Percentiles rank a stretch among this genome's conserved stretches.
These are phyloP conservation scores for Diplocarpon rosae DNA, from an alignment of 2,329 filamentous ascomycete genomes.

Conservation along the genomic window DNA sequence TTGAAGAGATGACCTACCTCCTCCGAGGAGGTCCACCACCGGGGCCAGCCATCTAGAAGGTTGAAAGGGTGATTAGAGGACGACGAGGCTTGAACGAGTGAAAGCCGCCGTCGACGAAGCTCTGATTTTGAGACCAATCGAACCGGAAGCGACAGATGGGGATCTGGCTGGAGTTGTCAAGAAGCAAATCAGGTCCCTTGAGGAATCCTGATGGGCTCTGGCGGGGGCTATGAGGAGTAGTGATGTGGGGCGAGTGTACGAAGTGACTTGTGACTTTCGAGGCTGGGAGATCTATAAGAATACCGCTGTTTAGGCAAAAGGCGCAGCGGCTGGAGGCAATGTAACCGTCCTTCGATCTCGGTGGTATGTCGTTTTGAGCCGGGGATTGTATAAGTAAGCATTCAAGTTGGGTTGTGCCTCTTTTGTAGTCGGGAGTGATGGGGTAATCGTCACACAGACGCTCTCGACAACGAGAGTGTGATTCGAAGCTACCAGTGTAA, in stretches of 20 bases:
- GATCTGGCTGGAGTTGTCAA: too few relatives aligned
- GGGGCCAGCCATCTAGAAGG: conserved; percentile 69
- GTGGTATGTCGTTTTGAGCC: conserved; percentile 5
- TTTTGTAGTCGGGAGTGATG: too few relatives aligned
- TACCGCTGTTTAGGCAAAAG: conserved; percentile 15
- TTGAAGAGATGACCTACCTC: conserved; percentile 36
- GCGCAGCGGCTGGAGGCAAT: conserved; percentile 24
- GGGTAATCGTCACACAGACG: too few relatives aligned
- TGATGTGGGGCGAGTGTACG: too few relatives aligned
- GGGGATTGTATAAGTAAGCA: conserved; percentile 21
- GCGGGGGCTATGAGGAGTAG: too few relatives aligned
- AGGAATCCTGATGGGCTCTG: too few relatives aligned
- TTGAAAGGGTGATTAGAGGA: conserved; percentile 21
- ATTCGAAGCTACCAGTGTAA: too few relatives aligned
- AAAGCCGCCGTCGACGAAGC: conserved; percentile 24
- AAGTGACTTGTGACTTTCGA: too few relatives aligned
- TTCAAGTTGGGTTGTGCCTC: conserved; percentile 13
- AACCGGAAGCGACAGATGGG: conserved; percentile 5
- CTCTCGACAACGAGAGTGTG: too few relatives aligned
- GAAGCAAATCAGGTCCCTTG: too few relatives aligned
- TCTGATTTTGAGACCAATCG: conserved; percentile 15
- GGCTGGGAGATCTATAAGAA: conserved; percentile 11
- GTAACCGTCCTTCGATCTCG: conserved; percentile 19
- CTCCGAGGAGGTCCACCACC: conserved; percentile 82
- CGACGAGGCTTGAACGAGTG: conserved; percentile 29